phyloP scores from a whole-genome alignment of 2,329 filamentous ascomycete species.

The Alternaria atra region DNA sequence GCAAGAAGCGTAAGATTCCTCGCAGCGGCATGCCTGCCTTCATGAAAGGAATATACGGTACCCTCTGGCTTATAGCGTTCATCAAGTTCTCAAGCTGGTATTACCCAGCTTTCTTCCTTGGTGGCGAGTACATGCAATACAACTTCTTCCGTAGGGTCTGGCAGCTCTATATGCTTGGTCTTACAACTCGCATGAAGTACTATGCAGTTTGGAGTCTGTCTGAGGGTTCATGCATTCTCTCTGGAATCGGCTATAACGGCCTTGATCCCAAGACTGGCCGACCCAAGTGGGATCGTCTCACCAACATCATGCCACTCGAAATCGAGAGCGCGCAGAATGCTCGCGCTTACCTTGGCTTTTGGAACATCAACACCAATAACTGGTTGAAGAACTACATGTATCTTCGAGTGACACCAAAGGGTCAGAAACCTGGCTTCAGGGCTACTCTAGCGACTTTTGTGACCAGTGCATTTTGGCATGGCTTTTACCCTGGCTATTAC shows the following conservation, averaged over 20 bases:
- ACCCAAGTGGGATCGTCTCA: conserved; percentile 87
- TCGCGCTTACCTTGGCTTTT: conserved; percentile 87
- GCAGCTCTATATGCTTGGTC: conserved; percentile 82
- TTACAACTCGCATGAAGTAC: conserved; percentile 88
- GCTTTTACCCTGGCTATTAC: conserved; percentile 97
- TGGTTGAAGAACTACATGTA: conserved; percentile 98
- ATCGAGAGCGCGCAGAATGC: conserved; percentile 94
- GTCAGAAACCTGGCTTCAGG: conserved; percentile 95
- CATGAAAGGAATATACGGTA: conserved; percentile 75
- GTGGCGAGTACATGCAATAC: conserved; percentile 72
- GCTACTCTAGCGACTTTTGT: conserved; percentile 93
- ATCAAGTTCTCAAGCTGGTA: conserved; percentile 76
- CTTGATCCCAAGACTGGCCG: conserved; percentile 85
- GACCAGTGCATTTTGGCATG: conserved; percentile 97
- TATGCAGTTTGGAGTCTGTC: conserved; percentile 95
- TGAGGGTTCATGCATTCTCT: conserved; percentile 92
- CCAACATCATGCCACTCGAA: conserved; percentile 85
- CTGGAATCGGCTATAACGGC: conserved; percentile 93
- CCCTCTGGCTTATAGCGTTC: conserved; percentile 82
- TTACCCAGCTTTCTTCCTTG: conserved; percentile 68
- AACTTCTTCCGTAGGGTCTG: conserved; percentile 77
- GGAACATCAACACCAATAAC: conserved; percentile 99
- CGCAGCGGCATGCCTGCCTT: conserved; percentile 86
- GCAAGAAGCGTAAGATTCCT: conserved; percentile 91
- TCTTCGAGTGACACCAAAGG: conserved; percentile 90